Percentiles rank a stretch among this genome's conserved stretches.
Evolutionary conservation across 352 stramenopile species (phyloP).

Genomic region (Detonula confervacea): DNA sequence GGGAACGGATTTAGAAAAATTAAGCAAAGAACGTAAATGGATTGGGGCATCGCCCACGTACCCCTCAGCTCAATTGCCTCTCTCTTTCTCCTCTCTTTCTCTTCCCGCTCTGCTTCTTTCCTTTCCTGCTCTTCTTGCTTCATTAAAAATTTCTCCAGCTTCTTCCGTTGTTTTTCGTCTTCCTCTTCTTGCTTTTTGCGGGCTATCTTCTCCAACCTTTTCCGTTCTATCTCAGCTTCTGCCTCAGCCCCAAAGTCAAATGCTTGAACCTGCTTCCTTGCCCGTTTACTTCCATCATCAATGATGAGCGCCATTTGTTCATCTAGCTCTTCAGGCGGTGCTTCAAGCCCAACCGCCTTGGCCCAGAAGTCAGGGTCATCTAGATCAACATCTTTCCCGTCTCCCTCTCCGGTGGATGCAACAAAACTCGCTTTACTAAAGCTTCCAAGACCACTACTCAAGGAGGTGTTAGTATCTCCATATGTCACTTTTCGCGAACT

Average conservation of each 20-base stretch:
- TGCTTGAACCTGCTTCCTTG: conserved; percentile 82
- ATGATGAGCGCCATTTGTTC: conserved; percentile 73
- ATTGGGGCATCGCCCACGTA: not conserved
- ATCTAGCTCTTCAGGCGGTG: conserved; percentile 77
- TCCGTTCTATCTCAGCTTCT: conserved; percentile 72
- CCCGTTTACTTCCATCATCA: conserved; percentile 79
- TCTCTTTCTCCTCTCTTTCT: conserved; percentile 61
- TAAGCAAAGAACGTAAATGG: not conserved
- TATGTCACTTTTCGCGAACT: conserved; percentile 86
- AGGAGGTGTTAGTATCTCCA: conserved; percentile 61
- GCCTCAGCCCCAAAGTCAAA: conserved; percentile 76
- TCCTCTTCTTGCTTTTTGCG: conserved; percentile 68
- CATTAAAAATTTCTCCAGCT: conserved; percentile 71
- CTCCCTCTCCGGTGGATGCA: conserved; percentile 77
- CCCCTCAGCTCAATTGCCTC: conserved; percentile 50
- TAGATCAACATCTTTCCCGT: conserved; percentile 84
- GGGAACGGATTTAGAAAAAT: not conserved
- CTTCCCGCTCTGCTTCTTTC: conserved; percentile 59
- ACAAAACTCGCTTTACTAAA: conserved; percentile 88
- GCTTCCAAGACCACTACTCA: conserved; percentile 81
- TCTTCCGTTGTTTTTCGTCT: conserved; percentile 73
- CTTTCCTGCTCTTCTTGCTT: too few species aligned
- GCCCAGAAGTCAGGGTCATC: conserved; percentile 86
- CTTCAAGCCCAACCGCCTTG: conserved; percentile 82
- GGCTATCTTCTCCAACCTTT: conserved; percentile 73